Evolutionary conservation across 495 filamentous ascomycete genomes (phyloP).

Genomic region (Glonium stellatum): DNA sequence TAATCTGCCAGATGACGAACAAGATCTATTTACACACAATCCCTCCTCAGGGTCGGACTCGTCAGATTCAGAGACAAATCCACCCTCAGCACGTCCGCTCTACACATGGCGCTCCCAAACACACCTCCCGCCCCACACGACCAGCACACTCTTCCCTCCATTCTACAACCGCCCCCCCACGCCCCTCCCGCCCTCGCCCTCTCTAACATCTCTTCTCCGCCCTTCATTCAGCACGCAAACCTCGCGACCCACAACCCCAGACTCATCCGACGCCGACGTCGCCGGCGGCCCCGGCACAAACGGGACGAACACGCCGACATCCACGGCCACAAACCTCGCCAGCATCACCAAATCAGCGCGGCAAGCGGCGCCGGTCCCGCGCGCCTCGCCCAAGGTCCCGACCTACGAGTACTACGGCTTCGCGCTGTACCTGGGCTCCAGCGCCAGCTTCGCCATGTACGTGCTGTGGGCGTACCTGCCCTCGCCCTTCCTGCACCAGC

Average conservation of each 20-base stretch:
- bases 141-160: slow-evolving; percentile 35
- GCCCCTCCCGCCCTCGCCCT: slow-evolving; percentile 87
- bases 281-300: slow-evolving; percentile 36
- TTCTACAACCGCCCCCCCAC: slow-evolving; percentile 45
- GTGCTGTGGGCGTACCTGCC: slow-evolving; percentile 92
- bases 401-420: slow-evolving; percentile 99
- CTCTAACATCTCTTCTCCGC: slow-evolving; percentile 87
- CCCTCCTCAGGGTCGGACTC: slow-evolving; percentile 17
- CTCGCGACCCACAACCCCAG: slow-evolving; percentile 83
- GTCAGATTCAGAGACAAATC: slow-evolving; percentile 20
- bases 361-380: slow-evolving; percentile 65
- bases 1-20: slow-evolving; percentile 25
- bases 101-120: slow-evolving; percentile 31
- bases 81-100: slow-evolving; percentile 21
- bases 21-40: slow-evolving; percentile 12
- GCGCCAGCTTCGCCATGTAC: slow-evolving; percentile 76
- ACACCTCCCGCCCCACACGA: slow-evolving; percentile 26
- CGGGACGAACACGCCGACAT: slow-evolving; percentile 37
- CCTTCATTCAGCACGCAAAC: slow-evolving; percentile 59
- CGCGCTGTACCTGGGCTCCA: slow-evolving; percentile 82
- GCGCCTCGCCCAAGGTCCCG: slow-evolving; percentile 84
- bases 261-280: slow-evolving; percentile 79
- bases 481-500: slow-evolving; percentile 79
- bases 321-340: slow-evolving; percentile 51
- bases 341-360: slow-evolving; percentile 58